Percentiles rank a stretch among this genome's conserved stretches.
phyloP scores from a whole-genome alignment of 1,139 yeast genomes.

The Lodderomyces pseudojiufengensis region DNA sequence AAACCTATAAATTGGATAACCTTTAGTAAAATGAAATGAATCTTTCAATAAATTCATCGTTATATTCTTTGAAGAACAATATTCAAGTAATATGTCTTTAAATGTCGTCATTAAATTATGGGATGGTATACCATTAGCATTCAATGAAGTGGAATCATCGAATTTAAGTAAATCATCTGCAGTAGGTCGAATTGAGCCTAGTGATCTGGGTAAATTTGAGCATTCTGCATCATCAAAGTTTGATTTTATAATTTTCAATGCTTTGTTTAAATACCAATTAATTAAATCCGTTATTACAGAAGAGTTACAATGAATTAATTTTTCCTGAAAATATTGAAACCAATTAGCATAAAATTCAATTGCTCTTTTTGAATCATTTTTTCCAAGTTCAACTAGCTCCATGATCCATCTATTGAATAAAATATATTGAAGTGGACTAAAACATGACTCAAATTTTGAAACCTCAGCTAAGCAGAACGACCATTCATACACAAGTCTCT shows the following conservation, averaged over 20 bases:
- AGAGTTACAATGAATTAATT: neutral
- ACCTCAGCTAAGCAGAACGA: too few species aligned
- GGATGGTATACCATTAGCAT: conserved; percentile 30
- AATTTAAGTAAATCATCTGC: conserved; percentile 9
- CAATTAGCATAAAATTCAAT: conserved; percentile 15
- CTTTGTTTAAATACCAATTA: conserved; percentile 27
- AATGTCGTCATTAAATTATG: conserved; percentile 30
- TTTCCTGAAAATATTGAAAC: conserved; percentile 12
- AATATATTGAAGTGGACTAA: conserved; percentile 25
- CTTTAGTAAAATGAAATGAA: conserved; percentile 19
- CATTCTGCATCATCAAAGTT: neutral
- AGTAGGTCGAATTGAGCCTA: conserved; percentile 14
- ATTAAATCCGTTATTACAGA: conserved; percentile 9
- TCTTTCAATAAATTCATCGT: conserved; percentile 18
- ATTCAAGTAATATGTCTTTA: conserved; percentile 34
- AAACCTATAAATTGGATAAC: conserved; percentile 24
- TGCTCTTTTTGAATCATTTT: conserved; percentile 4
- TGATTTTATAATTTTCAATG: conserved; percentile 12
- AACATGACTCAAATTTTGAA: neutral
- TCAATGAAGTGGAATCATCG: conserved; percentile 1
- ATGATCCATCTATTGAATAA: conserved; percentile 29
- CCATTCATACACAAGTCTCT: too few species aligned
- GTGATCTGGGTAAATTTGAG: conserved; percentile 16
- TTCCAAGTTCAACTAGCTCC: conserved; percentile 6
- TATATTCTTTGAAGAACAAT: conserved; percentile 27